These are phyloP conservation scores for Trichoderma arundinaceum DNA, from an alignment of 2,329 filamentous ascomycete species.

Conservation along the genomic window DNA sequence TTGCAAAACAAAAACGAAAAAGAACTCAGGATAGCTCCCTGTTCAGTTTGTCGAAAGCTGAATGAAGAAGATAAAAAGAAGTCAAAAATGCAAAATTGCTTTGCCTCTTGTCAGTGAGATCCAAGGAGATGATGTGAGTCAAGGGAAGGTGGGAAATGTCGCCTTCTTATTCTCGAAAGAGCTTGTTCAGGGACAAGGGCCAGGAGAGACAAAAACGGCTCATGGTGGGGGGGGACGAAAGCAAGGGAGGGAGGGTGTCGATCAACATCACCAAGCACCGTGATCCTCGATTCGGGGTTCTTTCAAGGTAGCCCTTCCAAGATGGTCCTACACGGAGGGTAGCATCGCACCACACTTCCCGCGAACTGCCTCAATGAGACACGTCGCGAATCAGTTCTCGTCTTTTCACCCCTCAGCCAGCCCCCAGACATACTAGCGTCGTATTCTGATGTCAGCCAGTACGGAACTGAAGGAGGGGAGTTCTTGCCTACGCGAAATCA, in stretches of 20 bases:
- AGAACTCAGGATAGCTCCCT: neutral
- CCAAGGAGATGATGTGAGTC: neutral
- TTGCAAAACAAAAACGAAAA: neutral
- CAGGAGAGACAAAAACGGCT: conserved; percentile 2
- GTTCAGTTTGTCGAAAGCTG: neutral
- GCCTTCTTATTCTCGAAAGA: conserved; percentile 21
- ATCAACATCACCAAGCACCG: neutral
- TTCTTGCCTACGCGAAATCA: conserved; percentile 4
- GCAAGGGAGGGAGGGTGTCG: neutral
- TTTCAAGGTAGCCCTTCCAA: neutral
- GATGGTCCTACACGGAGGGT: neutral
- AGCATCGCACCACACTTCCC: neutral
- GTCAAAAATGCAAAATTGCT: neutral
- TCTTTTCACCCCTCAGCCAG: neutral
- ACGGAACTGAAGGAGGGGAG: neutral
- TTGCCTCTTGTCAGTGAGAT: neutral
- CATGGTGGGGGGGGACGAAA: neutral
- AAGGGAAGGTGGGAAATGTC: conserved; percentile 8
- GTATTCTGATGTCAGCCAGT: conserved; percentile 22
- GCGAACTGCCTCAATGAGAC: neutral
- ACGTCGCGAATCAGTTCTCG: neutral
- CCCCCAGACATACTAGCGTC: conserved; percentile 12
- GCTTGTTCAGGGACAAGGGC: neutral
- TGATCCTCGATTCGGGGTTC: neutral
- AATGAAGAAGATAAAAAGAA: neutral